Evolutionary conservation across 805 yeast species (phyloP).

Genomic region (Pichia heedii): DNA sequence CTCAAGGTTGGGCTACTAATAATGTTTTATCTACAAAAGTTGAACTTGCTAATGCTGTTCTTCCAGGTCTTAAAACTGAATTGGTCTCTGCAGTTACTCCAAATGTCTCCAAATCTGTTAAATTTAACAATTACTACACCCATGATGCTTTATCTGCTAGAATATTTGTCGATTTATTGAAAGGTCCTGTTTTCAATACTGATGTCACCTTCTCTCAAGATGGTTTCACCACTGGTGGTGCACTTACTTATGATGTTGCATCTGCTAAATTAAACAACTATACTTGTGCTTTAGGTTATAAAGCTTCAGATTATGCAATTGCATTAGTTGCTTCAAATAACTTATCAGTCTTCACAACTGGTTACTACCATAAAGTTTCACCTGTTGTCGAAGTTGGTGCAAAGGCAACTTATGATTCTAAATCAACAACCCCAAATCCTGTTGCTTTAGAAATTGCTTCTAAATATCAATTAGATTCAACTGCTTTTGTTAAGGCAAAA

Average conservation of each 20-base stretch:
- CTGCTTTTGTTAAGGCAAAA: constrained; percentile 93
- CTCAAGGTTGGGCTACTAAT: constrained; percentile 97
- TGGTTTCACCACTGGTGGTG: constrained; percentile 95
- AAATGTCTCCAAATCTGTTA: constrained; percentile 76
- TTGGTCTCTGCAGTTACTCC: constrained; percentile 83
- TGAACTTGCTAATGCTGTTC: constrained; percentile 82
- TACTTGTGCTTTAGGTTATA: constrained; percentile 90
- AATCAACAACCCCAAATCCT: constrained; percentile 60
- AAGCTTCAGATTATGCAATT: constrained; percentile 77
- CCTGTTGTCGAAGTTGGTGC: constrained; percentile 95
- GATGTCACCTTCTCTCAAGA: constrained; percentile 93
- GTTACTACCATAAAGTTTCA: constrained; percentile 93
- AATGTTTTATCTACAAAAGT: constrained; percentile 87
- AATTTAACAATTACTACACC: constrained; percentile 80
- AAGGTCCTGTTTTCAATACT: constrained; percentile 94
- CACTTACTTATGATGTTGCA: constrained; percentile 91
- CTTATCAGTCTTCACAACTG: constrained; percentile 84
- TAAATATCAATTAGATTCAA: constrained; percentile 80
- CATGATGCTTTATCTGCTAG: constrained; percentile 92
- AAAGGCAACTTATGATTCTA: constrained; percentile 91
- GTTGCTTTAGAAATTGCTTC: constrained; percentile 94
- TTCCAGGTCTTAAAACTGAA: constrained; percentile 93
- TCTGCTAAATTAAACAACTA: constrained; percentile 89
- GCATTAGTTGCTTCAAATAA: constrained; percentile 80
- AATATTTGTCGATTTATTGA: constrained; percentile 88